Percentiles rank a stretch among this genome's conserved stretches.
phyloP scores from a whole-genome alignment of 805 yeast species.

The Cyberlindnera suaveolens region DNA sequence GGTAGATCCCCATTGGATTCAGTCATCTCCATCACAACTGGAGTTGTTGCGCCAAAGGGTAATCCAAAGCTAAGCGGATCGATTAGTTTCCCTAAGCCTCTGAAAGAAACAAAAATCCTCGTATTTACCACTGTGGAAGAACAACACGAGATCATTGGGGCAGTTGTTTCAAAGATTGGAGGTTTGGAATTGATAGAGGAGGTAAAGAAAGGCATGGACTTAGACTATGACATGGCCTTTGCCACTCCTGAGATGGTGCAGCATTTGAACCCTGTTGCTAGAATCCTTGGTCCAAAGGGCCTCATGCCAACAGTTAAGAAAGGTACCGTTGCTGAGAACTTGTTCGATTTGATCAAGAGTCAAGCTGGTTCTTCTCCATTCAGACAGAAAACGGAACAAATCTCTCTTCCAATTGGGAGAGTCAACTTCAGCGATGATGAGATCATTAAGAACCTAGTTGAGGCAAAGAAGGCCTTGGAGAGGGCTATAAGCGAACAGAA shows the following conservation, averaged over 20 bases:
- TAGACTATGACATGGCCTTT: conserved; percentile 67
- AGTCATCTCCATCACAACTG: conserved; percentile 59
- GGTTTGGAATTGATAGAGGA: conserved; percentile 62
- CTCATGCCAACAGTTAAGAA: conserved; percentile 82
- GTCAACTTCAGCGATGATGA: conserved; percentile 74
- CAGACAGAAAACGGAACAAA: conserved; percentile 60
- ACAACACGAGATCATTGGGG: conserved; percentile 47
- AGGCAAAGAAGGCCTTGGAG: conserved; percentile 57
- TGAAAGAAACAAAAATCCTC: conserved; percentile 56
- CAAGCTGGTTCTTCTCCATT: conserved; percentile 68
- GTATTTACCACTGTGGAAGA: conserved; percentile 60
- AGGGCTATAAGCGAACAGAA: conserved; percentile 49
- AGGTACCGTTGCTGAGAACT: conserved; percentile 76
- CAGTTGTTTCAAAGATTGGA: conserved; percentile 53
- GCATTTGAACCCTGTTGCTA: conserved; percentile 63
- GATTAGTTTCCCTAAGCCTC: conserved; percentile 65
- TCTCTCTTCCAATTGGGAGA: conserved; percentile 69
- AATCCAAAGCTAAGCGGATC: conserved; percentile 69
- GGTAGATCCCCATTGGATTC: conserved; percentile 74
- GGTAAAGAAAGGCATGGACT: conserved; percentile 44
- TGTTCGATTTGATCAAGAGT: conserved; percentile 43
- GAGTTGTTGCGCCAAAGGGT: conserved; percentile 69
- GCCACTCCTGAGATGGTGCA: conserved; percentile 78
- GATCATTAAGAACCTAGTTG: conserved; percentile 61
- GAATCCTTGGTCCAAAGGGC: conserved; percentile 81